Conservation (phyloP, 2,329 filamentous ascomycete genomes). For the Fusarium sulawesiense region DNA sequence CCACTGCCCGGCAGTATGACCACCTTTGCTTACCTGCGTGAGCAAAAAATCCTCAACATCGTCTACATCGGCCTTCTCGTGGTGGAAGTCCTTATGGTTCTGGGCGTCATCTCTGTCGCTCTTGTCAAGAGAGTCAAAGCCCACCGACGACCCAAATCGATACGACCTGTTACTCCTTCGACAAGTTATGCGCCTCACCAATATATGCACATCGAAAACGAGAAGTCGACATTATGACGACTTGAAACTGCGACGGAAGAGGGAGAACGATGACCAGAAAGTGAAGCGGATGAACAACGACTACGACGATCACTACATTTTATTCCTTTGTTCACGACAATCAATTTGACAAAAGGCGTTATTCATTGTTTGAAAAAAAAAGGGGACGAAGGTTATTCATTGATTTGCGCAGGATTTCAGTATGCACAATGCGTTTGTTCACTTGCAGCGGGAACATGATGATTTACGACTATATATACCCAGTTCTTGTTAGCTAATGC, state of each 20-base stretch:
- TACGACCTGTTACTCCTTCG: constrained; percentile 9
- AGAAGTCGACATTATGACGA: constrained; percentile 26
- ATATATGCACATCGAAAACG: constrained; percentile 13
- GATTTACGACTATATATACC: constrained; percentile 42
- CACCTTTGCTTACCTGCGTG: constrained; percentile 42
- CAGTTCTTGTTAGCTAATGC: constrained; percentile 31
- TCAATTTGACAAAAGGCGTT: neutral
- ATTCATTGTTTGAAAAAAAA: neutral
- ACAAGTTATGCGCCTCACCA: constrained; percentile 22
- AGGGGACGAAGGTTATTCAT: constrained; percentile 15
- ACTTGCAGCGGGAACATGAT: constrained; percentile 29
- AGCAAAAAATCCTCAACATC: constrained; percentile 56
- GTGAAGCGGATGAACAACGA: constrained; percentile 11
- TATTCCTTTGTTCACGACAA: constrained; percentile 36
- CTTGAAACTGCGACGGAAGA: neutral
- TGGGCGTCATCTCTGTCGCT: constrained; percentile 52
- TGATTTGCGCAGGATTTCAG: constrained; percentile 19
- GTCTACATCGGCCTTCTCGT: constrained; percentile 61
- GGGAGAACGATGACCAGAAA: neutral
- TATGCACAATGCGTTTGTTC: constrained; percentile 30
- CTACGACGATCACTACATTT: constrained; percentile 19
- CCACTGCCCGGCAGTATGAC: constrained; percentile 36
- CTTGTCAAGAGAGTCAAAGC: constrained; percentile 46
- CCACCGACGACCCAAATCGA: constrained; percentile 29
- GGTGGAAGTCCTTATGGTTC: constrained; percentile 58